A percentile compares a stretch with the other conserved stretches of the same genome.
These are phyloP conservation scores for Filobasidium uniguttulatum DNA, from an alignment of 1,284 basidiomycete species.

Conservation along the genomic window DNA sequence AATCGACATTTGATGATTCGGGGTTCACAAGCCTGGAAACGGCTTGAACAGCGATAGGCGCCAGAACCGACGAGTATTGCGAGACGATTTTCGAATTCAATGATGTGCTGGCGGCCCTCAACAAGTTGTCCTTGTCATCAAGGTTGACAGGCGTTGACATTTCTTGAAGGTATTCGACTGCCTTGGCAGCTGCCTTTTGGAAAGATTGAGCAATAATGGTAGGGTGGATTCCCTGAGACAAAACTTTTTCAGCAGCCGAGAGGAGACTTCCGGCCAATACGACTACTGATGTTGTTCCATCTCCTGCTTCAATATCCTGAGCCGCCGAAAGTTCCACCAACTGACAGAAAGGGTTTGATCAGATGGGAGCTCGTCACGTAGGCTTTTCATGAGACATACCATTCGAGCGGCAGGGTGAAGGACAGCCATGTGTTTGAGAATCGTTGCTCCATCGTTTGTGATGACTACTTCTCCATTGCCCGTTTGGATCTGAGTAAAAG, in stretches of 20 bases:
- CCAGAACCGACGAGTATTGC: constrained; percentile 93
- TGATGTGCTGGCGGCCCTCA: constrained; percentile 88
- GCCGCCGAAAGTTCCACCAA: constrained; percentile 94
- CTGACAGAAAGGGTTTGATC: constrained; percentile 38
- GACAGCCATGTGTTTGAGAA: constrained; percentile 92
- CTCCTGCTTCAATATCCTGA: constrained; percentile 97
- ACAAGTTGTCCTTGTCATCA: constrained; percentile 68
- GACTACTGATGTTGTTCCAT: constrained; percentile 98
- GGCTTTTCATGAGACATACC: constrained; percentile 41
- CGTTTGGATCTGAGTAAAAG: constrained; percentile 97
- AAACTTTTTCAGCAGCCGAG: constrained; percentile 90
- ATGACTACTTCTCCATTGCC: constrained; percentile 92
- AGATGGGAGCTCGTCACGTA: constrained; percentile 10
- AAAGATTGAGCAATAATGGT: constrained; percentile 96
- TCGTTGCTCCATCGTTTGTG: constrained; percentile 98
- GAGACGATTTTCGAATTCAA: constrained; percentile 99
- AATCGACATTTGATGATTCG: constrained; percentile 84
- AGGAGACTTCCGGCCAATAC: constrained; percentile 88
- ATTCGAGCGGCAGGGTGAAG: constrained; percentile 97
- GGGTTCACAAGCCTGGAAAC: constrained; percentile 77
- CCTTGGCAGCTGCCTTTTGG: constrained; percentile 77
- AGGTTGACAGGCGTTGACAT: constrained; percentile 88
- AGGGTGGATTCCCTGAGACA: constrained; percentile 91
- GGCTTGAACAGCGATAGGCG: constrained; percentile 94
- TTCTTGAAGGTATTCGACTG: constrained; percentile 87